Conservation (phyloP, 805 yeast genomes). For the Ogataea trehalophila region DNA sequence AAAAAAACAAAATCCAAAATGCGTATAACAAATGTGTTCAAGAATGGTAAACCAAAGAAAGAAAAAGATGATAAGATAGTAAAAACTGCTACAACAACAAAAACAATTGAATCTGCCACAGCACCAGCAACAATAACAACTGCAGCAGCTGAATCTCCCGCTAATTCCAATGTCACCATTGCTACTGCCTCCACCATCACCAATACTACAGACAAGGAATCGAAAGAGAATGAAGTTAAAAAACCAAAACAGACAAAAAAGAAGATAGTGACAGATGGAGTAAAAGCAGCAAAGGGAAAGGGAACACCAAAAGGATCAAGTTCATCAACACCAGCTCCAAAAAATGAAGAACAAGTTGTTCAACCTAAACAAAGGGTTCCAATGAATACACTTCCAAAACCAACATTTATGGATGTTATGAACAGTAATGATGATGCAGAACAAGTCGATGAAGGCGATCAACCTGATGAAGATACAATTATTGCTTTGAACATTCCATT, state of each 20-base stretch:
- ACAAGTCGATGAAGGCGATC: constrained; percentile 7
- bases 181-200: background rate
- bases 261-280: background rate
- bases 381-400: constrained; percentile 12
- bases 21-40: no score
- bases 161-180: background rate
- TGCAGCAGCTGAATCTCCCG: background rate
- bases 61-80: background rate
- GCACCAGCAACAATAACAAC: background rate
- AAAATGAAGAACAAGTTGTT: background rate
- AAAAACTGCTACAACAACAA: background rate
- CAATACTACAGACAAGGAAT: background rate
- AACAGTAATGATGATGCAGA: constrained; percentile 7
- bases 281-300: background rate
- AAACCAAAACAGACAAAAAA: no score
- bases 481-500: constrained; percentile 54
- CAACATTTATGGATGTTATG: constrained; percentile 12
- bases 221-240: no score
- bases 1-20: background rate
- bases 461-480: constrained; percentile 35
- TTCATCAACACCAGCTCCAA: background rate
- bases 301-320: background rate
- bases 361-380: constrained; percentile 4
- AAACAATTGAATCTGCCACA: background rate
- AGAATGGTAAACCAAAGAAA: constrained; percentile 1